These are phyloP conservation scores for Starmera dryadoides DNA, from an alignment of 805 yeast genomes.

Conservation along the genomic window DNA sequence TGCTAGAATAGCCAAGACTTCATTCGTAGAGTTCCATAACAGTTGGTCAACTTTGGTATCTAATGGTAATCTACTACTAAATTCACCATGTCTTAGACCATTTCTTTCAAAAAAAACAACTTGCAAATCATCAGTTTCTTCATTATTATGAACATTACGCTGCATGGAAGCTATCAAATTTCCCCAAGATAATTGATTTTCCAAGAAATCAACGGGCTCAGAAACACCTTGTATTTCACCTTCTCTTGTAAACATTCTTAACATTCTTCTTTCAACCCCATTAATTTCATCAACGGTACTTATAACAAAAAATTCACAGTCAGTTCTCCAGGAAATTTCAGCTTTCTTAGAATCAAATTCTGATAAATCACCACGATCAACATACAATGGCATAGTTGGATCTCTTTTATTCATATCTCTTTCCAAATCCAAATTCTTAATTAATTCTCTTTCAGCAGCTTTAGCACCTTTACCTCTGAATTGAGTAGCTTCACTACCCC, in stretches of 20 bases:
- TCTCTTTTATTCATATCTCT: constrained; percentile 66
- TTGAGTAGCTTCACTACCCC: constrained; percentile 98
- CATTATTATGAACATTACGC: constrained; percentile 36
- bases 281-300: constrained; percentile 43
- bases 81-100: constrained; percentile 88
- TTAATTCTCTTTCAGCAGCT: constrained; percentile 58
- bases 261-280: constrained; percentile 52
- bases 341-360: constrained; percentile 41
- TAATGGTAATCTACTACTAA: constrained; percentile 56
- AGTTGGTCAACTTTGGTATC: constrained; percentile 41
- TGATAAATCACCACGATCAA: constrained; percentile 62
- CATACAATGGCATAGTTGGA: constrained; percentile 76
- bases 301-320: constrained; percentile 75
- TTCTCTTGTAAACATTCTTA: constrained; percentile 76
- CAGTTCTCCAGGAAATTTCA: constrained; percentile 89
- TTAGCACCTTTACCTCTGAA: constrained; percentile 91
- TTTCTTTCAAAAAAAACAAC: constrained; percentile 86
- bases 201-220: constrained; percentile 83
- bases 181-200: constrained; percentile 80
- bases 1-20: constrained; percentile 65
- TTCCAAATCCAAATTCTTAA: constrained; percentile 53
- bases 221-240: constrained; percentile 76
- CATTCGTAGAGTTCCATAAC: constrained; percentile 79
- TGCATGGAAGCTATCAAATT: constrained; percentile 78
- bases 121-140: constrained; percentile 38